Percentiles rank a stretch among this genome's conserved stretches.
These are phyloP conservation scores for Tuber magnatum DNA, from an alignment of 495 filamentous ascomycete genomes.

Conservation along the genomic window DNA sequence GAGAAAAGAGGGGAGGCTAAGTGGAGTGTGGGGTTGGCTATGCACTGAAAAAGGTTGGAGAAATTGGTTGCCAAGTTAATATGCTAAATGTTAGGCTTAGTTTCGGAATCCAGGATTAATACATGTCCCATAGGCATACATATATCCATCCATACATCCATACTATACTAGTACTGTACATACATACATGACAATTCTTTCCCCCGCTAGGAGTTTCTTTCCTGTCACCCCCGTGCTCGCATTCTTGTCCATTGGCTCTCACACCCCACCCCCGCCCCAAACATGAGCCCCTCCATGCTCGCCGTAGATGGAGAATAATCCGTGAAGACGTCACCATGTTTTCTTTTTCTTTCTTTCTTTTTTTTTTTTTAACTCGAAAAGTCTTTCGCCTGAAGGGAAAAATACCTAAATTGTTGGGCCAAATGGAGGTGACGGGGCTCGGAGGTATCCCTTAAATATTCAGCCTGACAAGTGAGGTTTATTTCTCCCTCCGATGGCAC, in stretches of 20 bases:
- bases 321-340: background rate
- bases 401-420: background rate
- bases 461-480: background rate
- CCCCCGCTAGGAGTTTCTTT: background rate
- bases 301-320: background rate
- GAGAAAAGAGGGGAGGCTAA: background rate
- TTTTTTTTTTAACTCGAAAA: background rate
- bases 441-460: background rate
- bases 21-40: background rate
- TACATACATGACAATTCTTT: background rate
- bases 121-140: background rate
- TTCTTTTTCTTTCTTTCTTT: background rate
- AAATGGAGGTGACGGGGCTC: background rate
- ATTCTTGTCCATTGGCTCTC: background rate
- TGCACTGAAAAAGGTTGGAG: background rate
- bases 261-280: background rate
- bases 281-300: background rate
- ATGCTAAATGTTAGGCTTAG: background rate
- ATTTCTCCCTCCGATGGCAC: background rate
- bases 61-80: background rate
- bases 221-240: background rate
- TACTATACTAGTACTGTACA: no score
- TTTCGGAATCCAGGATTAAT: background rate
- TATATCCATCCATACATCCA: background rate
- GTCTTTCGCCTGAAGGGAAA: background rate